Conservation (phyloP, 129 eudicot genomes). For the Mikania micrantha region DNA sequence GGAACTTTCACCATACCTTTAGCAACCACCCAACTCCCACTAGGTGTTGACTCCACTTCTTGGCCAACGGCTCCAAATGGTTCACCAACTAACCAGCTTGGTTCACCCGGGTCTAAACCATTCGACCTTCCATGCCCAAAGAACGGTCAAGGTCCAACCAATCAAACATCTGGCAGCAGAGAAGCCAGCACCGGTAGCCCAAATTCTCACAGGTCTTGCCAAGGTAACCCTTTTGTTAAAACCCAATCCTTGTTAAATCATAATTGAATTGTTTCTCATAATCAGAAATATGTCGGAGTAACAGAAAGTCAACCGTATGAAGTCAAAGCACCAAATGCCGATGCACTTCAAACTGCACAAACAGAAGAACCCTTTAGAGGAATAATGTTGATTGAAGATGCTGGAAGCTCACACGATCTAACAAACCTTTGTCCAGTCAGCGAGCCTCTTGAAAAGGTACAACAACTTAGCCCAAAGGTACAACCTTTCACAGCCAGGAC, state of each 20-base stretch:
- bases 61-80: conserved; percentile 65
- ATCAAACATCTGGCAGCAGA: conserved; percentile 33
- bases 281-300: conserved; percentile 23
- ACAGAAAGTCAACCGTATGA: conserved; percentile 36
- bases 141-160: conserved; percentile 24
- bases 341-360: conserved; percentile 36
- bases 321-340: conserved; percentile 32
- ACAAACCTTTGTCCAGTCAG: conserved; percentile 52
- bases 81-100: conserved; percentile 38
- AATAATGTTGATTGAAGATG: conserved; percentile 72
- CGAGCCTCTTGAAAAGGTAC: conserved; percentile 46
- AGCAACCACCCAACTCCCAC: conserved; percentile 51
- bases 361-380: conserved; percentile 55
- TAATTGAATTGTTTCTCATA: conserved; percentile 26
- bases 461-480: conserved; percentile 34
- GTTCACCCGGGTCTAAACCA: conserved; percentile 50
- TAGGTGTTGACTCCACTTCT: conserved; percentile 50
- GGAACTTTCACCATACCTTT: conserved; percentile 74
- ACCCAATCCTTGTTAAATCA: conserved; percentile 25
- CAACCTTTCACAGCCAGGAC: conserved; percentile 44
- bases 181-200: conserved; percentile 82
- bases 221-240: conserved; percentile 52
- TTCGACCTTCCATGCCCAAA: conserved; percentile 34
- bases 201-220: conserved; percentile 75
- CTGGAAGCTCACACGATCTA: conserved; percentile 88